Conservation (phyloP, 2,329 filamentous ascomycete species). For the Hypoxylon sp. region DNA sequence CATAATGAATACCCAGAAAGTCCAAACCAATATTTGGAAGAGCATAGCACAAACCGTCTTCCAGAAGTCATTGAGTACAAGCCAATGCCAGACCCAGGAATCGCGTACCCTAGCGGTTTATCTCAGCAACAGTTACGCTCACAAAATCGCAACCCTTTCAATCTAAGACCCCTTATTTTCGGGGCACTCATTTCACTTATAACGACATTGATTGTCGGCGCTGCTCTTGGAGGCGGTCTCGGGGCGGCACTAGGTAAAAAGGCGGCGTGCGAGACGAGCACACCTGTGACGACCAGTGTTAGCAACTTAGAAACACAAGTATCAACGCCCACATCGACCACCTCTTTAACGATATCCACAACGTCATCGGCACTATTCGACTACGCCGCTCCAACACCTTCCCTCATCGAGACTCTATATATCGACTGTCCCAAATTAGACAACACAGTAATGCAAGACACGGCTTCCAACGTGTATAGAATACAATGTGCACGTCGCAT, state of each 20-base stretch:
- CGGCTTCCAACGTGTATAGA: not conserved
- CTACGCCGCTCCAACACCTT: constrained; percentile 5
- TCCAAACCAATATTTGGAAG: constrained; percentile 6
- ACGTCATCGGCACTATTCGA: not conserved
- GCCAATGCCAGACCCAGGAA: not conserved
- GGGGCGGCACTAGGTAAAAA: constrained; percentile 6
- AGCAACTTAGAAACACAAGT: not conserved
- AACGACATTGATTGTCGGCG: constrained; percentile 14
- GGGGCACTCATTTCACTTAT: constrained; percentile 6
- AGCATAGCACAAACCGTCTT: not conserved
- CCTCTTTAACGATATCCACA: not conserved
- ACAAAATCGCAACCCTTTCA: constrained; percentile 8
- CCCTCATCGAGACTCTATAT: not conserved
- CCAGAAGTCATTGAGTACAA: constrained; percentile 10
- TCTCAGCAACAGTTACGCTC: not conserved
- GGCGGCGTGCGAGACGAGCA: not conserved
- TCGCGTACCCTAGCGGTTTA: not conserved
- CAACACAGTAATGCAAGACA: constrained; percentile 1
- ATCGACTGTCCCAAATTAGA: constrained; percentile 12
- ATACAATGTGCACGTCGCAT: constrained; percentile 1
- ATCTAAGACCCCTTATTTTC: constrained; percentile 13
- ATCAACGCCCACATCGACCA: not conserved
- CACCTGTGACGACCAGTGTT: not conserved
- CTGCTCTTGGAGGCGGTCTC: constrained; percentile 13
- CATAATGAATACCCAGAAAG: constrained; percentile 1